phyloP scores from a whole-genome alignment of 2,329 filamentous ascomycete genomes.

The Cordyceps militaris region DNA sequence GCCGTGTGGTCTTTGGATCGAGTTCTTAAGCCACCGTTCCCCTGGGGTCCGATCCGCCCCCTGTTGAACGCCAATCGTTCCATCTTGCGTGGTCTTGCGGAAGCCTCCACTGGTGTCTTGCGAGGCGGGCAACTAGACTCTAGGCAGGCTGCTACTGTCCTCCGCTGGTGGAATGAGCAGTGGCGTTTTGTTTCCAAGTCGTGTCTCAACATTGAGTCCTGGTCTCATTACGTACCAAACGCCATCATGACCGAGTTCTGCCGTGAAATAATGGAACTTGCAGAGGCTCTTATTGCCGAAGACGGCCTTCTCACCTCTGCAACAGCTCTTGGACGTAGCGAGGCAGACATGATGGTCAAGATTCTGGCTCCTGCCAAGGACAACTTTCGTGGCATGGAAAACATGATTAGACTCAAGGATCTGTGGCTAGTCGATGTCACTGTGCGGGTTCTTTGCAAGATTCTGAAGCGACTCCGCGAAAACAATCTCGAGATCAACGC shows the following conservation, averaged over 20 bases:
- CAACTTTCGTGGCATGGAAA: conserved; percentile 62
- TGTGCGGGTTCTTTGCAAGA: conserved; percentile 75
- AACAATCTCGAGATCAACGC: conserved; percentile 64
- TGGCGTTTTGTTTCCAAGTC: conserved; percentile 78
- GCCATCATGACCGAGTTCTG: conserved; percentile 84
- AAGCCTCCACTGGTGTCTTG: conserved; percentile 48
- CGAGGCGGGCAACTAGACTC: conserved; percentile 48
- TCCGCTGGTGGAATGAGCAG: conserved; percentile 74
- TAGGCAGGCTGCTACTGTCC: conserved; percentile 58
- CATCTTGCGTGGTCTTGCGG: conserved; percentile 49
- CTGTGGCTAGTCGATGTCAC: conserved; percentile 76
- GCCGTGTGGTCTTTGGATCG: conserved; percentile 37
- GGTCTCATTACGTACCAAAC: conserved; percentile 73
- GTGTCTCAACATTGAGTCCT: conserved; percentile 75
- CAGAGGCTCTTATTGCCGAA: conserved; percentile 75
- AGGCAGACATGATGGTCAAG: conserved; percentile 32
- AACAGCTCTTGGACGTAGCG: conserved; percentile 26
- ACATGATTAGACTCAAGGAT: conserved; percentile 87
- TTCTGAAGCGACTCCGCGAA: conserved; percentile 73
- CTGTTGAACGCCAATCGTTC: conserved; percentile 52
- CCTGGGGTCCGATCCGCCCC: conserved; percentile 52
- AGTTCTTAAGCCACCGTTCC: conserved; percentile 28
- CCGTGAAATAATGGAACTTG: conserved; percentile 90
- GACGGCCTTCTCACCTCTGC: conserved; percentile 77
- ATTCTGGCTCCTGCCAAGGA: conserved; percentile 34